These are phyloP conservation scores for Eutrema yunnanense DNA, from an alignment of 345 rosid species.

Conservation along the genomic window DNA sequence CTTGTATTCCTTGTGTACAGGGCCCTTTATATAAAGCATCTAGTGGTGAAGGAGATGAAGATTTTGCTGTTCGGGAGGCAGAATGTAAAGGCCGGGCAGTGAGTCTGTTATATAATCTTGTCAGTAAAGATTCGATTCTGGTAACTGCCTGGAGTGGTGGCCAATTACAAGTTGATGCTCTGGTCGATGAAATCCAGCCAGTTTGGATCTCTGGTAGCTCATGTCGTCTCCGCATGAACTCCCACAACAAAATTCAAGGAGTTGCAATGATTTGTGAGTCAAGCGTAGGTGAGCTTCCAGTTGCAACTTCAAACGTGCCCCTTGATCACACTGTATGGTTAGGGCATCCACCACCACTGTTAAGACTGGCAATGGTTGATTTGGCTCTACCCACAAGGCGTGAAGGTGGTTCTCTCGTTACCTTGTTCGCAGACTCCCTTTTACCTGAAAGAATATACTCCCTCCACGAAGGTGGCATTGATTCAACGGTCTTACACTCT, in stretches of 20 bases:
- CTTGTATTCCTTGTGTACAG: slow-evolving; percentile 33
- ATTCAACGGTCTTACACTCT: slow-evolving; percentile 82
- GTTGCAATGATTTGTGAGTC: slow-evolving; percentile 96
- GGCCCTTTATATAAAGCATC: slow-evolving; percentile 75
- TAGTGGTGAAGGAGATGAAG: slow-evolving; percentile 51
- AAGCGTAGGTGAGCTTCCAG: slow-evolving; percentile 36
- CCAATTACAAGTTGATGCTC: slow-evolving; percentile 84
- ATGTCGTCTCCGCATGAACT: slow-evolving; percentile 66
- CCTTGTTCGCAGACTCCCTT: slow-evolving; percentile 66
- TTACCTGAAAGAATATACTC: slow-evolving; percentile 76
- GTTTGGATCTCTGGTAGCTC: slow-evolving; percentile 72
- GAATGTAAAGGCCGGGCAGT: slow-evolving; percentile 85
- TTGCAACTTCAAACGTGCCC: slow-evolving; percentile 50
- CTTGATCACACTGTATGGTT: slow-evolving; percentile 70
- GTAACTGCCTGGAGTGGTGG: slow-evolving; percentile 98
- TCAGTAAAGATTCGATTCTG: slow-evolving; percentile 86
- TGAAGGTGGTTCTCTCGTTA: slow-evolving; percentile 41
- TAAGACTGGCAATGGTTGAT: slow-evolving; percentile 89
- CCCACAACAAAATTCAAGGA: slow-evolving; percentile 49
- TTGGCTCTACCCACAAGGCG: slow-evolving; percentile 66
- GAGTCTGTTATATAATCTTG: slow-evolving; percentile 67
- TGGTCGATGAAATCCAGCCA: slow-evolving; percentile 98
- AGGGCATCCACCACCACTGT: slow-evolving; percentile 82
- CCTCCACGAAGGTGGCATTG: slow-evolving; percentile 79
- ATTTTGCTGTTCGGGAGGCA: slow-evolving; percentile 43